phyloP scores from a whole-genome alignment of 2,329 filamentous ascomycete species.

The Emergomyces orientalis region DNA sequence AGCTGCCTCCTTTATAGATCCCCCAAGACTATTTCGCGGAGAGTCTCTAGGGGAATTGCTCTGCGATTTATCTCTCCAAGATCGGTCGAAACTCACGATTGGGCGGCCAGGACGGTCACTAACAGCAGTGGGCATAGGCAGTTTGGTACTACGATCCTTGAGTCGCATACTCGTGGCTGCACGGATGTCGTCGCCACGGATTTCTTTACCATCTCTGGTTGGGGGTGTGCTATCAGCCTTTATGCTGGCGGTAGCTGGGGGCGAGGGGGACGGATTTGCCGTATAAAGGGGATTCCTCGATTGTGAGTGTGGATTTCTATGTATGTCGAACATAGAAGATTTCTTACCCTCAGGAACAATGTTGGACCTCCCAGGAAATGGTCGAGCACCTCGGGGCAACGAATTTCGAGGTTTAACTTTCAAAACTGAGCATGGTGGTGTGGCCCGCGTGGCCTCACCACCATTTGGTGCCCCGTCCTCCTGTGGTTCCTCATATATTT shows the following conservation, averaged over 20 bases:
- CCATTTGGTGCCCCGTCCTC: conserved; percentile 26
- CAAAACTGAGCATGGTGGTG: conserved; percentile 39
- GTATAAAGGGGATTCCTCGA: conserved; percentile 74
- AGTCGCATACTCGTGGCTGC: conserved; percentile 82
- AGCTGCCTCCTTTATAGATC: conserved; percentile 10
- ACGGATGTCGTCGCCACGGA: conserved; percentile 78
- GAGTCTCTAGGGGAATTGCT: conserved; percentile 23
- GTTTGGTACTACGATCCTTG: conserved; percentile 73
- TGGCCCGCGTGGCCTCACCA: conserved; percentile 19
- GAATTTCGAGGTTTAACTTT: conserved; percentile 56
- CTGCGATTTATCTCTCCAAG: conserved; percentile 52
- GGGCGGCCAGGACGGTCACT: conserved; percentile 83
- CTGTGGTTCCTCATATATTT: conserved; percentile 80
- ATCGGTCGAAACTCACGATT: conserved; percentile 91
- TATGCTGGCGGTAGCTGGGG: conserved; percentile 20
- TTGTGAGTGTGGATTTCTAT: conserved; percentile 73
- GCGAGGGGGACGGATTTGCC: conserved; percentile 47
- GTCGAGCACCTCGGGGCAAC: conserved; percentile 40
- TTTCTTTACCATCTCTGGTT: conserved; percentile 69
- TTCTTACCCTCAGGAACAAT: conserved; percentile 38
- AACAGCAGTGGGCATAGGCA: conserved; percentile 82
- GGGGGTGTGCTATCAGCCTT: conserved; percentile 40
- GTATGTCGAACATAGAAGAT: conserved; percentile 58
- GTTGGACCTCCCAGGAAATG: conserved; percentile 36
- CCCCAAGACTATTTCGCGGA: conserved; percentile 14